Base-by-base conservation (phyloP, 2,329 filamentous ascomycete species). In the Anthostomella pinea region DNA sequence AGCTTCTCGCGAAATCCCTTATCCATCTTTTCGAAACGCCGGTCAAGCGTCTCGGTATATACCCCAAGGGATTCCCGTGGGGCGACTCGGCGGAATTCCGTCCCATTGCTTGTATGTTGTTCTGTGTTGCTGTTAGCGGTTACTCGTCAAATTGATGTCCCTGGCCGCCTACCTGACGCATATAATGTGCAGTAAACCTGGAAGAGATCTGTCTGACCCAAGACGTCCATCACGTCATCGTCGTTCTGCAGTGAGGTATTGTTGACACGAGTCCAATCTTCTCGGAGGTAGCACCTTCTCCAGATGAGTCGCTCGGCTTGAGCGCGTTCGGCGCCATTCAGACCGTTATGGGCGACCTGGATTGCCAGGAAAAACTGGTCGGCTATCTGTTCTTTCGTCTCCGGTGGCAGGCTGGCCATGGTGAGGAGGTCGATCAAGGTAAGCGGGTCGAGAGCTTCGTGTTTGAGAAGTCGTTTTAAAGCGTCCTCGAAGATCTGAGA, bases 251-350 rank as follows among this genome's bases (percentile, higher is more conserved):
- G 72, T 30, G 83, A 79, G 1, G 85, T 91, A 48, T 87, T 80
- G 56, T 93, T 91, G 56, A 94, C 76, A 40, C 69, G 71, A 17
- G 75, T 69, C 93, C 93, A 98, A 57, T 96, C 79, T 59, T 96
- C 90, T 32, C 82, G 79, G 48, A 91, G 75, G 54, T 85, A 85
- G 43, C 88, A 83, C 35, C 93, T 80, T 56, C 93, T 84, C 93
- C 93, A 98, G 45, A 97, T 86, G 24, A 80, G 66, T 11, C 69
- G 65, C 58, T 72, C 70, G 5, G 74, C 74, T 46, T 82, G 73
- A 45, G 74, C 72, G 29, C 76, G 71, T n/a, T 77, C 73, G 13
- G 69, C 80, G 47, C 67, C 69, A 51, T 61, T 70, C 51, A 71
- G 73, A 48, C 67, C 78, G 56, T 67, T 73, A 61, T 68, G 72